Evolutionary conservation across 768 basidiomycete genomes (phyloP).

Genomic region (Saitozyma sp.): DNA sequence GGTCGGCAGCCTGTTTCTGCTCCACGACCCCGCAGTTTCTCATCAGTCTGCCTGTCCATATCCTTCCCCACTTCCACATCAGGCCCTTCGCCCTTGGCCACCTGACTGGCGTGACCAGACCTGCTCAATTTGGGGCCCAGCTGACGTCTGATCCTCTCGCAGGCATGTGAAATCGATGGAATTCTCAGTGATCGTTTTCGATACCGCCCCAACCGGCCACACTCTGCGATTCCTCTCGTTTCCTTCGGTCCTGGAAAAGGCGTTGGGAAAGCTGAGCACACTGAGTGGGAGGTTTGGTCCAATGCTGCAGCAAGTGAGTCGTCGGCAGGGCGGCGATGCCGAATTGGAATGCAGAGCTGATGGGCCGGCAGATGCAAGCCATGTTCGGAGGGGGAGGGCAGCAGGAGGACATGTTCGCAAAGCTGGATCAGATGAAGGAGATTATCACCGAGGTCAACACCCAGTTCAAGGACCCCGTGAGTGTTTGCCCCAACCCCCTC

Average conservation of each 20-base stretch:
- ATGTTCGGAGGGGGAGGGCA: slow-evolving; percentile 94
- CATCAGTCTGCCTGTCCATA: not conserved
- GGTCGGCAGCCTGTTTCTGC: not conserved
- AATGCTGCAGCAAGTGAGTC: slow-evolving; percentile 77
- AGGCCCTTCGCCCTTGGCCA: not conserved
- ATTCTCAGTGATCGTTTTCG: slow-evolving; percentile 99
- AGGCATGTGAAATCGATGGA: slow-evolving; percentile 99
- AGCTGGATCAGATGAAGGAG: slow-evolving; percentile 92
- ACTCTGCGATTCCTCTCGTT: slow-evolving; percentile 98
- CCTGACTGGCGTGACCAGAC: not conserved
- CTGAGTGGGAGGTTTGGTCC: slow-evolving; percentile 95
- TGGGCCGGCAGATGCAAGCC: slow-evolving; percentile 62
- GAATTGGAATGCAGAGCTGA: not conserved
- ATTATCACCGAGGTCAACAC: slow-evolving; percentile 98
- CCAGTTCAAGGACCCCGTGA: slow-evolving; percentile 96
- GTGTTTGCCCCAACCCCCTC: slow-evolving; percentile 43
- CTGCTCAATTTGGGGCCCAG: too few relatives aligned
- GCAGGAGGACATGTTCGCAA: slow-evolving; percentile 98
- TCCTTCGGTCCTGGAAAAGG: slow-evolving; percentile 95
- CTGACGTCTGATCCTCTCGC: not conserved
- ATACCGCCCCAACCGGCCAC: slow-evolving; percentile 98
- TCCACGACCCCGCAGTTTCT: not conserved
- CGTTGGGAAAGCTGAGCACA: slow-evolving; percentile 86
- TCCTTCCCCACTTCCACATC: not conserved
- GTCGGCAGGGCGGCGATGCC: not conserved